Conservation (phyloP, 1,284 basidiomycete genomes). For the Coniophora puteana region DNA sequence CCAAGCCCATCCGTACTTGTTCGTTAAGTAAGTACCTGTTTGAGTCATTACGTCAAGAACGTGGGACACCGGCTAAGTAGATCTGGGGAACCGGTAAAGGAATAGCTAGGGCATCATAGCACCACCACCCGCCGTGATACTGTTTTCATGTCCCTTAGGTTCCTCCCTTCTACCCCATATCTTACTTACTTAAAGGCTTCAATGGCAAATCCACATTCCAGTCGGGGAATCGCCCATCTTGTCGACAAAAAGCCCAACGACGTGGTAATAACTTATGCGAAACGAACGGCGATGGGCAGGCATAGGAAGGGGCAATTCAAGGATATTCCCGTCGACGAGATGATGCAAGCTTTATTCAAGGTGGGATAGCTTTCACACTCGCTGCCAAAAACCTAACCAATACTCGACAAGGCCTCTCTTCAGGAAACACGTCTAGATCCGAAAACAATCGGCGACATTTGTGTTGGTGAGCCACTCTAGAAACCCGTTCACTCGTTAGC, state of each 20-base stretch:
- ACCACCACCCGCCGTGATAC: too few species aligned
- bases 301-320: conserved; percentile 81
- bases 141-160: too few species aligned
- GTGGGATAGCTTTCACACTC: conserved; percentile 27
- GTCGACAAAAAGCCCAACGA: conserved; percentile 74
- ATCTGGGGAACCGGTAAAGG: too few species aligned
- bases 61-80: too few species aligned
- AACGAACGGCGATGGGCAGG: conserved; percentile 74
- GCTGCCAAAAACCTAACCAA: neutral
- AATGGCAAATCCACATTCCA: too few species aligned
- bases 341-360: conserved; percentile 68
- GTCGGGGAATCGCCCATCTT: too few species aligned
- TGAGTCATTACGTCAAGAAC: too few species aligned
- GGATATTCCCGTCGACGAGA: conserved; percentile 70
- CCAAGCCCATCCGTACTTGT: too few species aligned
- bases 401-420: conserved; percentile 49
- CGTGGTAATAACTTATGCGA: conserved; percentile 84
- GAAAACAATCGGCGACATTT: conserved; percentile 73
- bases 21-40: too few species aligned
- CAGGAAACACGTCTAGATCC: conserved; percentile 48
- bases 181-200: too few species aligned
- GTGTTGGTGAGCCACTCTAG: conserved; percentile 53
- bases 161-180: too few species aligned
- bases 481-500: neutral
- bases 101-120: too few species aligned